Evolutionary conservation across 78 protist species (phyloP).

Genomic region (Dictyostelium firmibasis): DNA sequence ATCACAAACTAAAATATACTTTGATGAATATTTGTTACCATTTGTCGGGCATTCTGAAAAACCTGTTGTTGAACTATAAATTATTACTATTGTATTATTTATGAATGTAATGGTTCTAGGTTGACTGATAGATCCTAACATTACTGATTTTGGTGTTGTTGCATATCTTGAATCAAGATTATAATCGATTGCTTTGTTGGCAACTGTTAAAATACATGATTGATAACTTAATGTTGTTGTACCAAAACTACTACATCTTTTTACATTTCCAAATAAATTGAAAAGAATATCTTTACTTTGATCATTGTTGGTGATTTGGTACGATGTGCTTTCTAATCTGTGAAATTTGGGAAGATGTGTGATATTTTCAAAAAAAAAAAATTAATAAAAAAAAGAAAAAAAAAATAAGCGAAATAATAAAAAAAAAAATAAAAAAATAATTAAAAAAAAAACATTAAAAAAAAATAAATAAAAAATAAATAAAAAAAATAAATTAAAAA

Average conservation of each 20-base stretch:
- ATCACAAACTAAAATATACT: background rate
- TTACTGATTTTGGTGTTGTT: background rate
- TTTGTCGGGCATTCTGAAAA: background rate
- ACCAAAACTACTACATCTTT: background rate
- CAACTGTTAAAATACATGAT: background rate
- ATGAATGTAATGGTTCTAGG: background rate
- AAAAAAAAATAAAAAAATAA: no score
- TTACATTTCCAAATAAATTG: background rate
- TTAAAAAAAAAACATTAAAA: no score
- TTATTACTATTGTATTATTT: background rate
- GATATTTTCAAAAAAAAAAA: background rate
- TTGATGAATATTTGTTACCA: background rate
- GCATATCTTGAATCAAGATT: background rate
- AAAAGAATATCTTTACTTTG: background rate
- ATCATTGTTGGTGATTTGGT: background rate
- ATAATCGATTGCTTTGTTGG: background rate
- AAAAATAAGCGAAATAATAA: no score
- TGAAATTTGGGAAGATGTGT: background rate
- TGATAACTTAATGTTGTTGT: background rate
- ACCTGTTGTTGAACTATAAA: background rate
- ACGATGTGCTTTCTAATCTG: background rate
- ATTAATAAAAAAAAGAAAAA: no score
- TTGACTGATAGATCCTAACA: background rate
- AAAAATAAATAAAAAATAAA: no score
- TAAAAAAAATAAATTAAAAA: no score